Evolutionary conservation across 1,139 yeast genomes (phyloP), one percentile per base, ranked within the genome.

Genomic region (Sugiyamaella xylanicola): DNA sequence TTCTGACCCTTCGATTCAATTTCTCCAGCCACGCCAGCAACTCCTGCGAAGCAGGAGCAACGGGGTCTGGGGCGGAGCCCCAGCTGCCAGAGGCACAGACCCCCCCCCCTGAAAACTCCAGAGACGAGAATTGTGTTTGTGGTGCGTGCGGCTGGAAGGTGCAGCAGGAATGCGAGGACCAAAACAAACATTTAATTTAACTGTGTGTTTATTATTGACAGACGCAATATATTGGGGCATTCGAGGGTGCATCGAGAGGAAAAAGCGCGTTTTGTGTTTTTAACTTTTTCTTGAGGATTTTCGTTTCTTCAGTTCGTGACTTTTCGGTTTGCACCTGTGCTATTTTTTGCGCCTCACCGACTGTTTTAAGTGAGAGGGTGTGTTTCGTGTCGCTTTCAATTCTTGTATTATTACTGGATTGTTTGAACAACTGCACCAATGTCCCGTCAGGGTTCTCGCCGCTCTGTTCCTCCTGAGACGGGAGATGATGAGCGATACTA

Each of bases 401-500:
- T 32, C 13, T 32, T 32, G 15, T 32, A 8, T 8, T 32, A 8
- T 32, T 4, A 7, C n/a, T n/a, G n/a, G n/a, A n/a, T n/a, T n/a
- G n/a, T n/a, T n/a, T n/a, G n/a, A n/a, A n/a, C n/a, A n/a, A n/a
- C n/a, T n/a, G n/a, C n/a, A n/a, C 29, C 9, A 32, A 32, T 32
- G 37, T 32, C 37, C 15, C 37, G 37, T n/a, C 37, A 32, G 37
- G 15, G 15, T 13, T 7, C 15, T 32, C 37, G 37, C 13, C 37
- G 37, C 15, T n/a, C 37, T 8, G 37, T n/a, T 7, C 37, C 37
- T 32, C 37, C 15, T 27, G 37, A 19, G 7, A 35, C 17, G 16
- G 39, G 35, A 59, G 29, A 51, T 32, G 44, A 53, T 19, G 32
- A 51, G 50, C 29, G 49, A 11, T 16, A 53, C 49, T 62, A 62